Conservation (phyloP, 164 flowering plant genomes). For the Vitis cinerea region DNA sequence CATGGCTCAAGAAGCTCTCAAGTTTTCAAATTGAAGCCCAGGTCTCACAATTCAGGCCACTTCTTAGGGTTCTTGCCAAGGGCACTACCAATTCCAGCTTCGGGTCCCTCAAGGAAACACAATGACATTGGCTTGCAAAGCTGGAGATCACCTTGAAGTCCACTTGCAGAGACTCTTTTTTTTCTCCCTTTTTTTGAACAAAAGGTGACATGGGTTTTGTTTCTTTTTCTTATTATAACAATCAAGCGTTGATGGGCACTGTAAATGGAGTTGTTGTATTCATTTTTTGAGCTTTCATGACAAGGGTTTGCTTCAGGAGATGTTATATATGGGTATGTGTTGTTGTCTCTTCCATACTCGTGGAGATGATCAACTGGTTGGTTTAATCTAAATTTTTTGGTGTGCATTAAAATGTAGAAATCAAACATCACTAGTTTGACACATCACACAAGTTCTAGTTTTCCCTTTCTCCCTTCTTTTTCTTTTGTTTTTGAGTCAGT, state of each 20-base stretch:
- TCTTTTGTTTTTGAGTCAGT: background rate
- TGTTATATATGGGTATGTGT: background rate
- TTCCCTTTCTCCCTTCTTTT: background rate
- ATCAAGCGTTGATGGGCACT: conserved; percentile 1
- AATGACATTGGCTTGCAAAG: conserved; percentile 58
- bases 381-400: conserved; percentile 2
- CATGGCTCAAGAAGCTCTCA: conserved; percentile 41
- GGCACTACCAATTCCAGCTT: conserved; percentile 51
- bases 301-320: background rate
- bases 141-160: conserved; percentile 40
- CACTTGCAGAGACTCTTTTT: background rate
- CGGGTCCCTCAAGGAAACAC: conserved; percentile 82
- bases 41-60: conserved; percentile 29
- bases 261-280: conserved; percentile 12
- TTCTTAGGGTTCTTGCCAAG: conserved; percentile 65
- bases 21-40: conserved; percentile 30
- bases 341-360: background rate
- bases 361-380: background rate
- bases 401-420: too few species aligned
- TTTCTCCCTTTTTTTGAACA: background rate
- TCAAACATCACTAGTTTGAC: too few species aligned
- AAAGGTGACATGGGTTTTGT: conserved; percentile 11
- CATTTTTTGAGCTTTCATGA: conserved; percentile 6
- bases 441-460: too few species aligned
- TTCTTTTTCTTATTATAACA: background rate